Percentiles rank a stretch among this genome's conserved stretches.
Conservation (phyloP, 352 stramenopile genomes). For the Pythium pyrilobum region DNA sequence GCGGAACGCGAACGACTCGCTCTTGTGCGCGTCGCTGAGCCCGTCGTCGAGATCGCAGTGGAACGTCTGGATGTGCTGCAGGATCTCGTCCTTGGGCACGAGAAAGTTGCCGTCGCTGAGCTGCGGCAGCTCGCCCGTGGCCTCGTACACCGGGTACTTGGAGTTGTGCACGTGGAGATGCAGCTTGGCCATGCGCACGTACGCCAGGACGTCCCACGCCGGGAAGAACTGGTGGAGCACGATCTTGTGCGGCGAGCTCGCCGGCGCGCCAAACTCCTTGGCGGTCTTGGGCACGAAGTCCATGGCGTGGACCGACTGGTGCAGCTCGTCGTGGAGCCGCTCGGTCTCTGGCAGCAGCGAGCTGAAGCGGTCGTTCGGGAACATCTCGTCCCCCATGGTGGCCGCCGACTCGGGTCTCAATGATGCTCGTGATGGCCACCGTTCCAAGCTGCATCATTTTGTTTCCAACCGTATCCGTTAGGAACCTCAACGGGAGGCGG, state of each 20-base stretch:
- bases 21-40: conserved; percentile 64
- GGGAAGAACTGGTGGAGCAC: conserved; percentile 83
- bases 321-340: conserved; percentile 62
- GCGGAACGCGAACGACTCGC: conserved; percentile 79
- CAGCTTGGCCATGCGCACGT: conserved; percentile 72
- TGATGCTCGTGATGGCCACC: conserved; percentile 4
- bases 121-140: conserved; percentile 75
- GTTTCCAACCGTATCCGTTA: conserved; percentile 1
- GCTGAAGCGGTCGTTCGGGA: conserved; percentile 78
- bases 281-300: conserved; percentile 64
- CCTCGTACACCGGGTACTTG: conserved; percentile 74
- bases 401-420: not conserved
- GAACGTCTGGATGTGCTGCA: conserved; percentile 87
- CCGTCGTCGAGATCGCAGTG: conserved; percentile 74
- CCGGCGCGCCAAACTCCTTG: conserved; percentile 45
- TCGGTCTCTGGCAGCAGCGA: conserved; percentile 65
- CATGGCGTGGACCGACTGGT: conserved; percentile 29
- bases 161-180: conserved; percentile 83
- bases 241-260: conserved; percentile 16
- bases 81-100: conserved; percentile 76
- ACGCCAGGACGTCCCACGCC: conserved; percentile 81
- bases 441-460: not conserved
- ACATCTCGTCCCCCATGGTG: conserved; percentile 35
- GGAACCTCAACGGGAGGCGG: not conserved
- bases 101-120: conserved; percentile 85